Evolutionary conservation across 1,284 basidiomycete genomes (phyloP), one percentile per base, ranked within the genome.

Genomic region (Pseudozyma thailandica): DNA sequence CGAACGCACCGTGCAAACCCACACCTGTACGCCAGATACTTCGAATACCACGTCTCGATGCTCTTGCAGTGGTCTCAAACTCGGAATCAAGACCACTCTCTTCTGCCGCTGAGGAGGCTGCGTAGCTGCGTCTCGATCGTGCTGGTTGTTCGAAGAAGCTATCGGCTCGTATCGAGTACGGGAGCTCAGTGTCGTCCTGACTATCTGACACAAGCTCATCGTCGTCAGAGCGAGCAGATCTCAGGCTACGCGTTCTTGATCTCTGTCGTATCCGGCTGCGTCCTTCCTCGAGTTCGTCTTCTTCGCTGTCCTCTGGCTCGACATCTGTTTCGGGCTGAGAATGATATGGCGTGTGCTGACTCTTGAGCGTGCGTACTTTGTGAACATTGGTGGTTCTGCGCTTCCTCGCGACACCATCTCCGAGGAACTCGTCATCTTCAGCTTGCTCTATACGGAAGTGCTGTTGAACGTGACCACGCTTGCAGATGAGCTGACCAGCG

Each of bases 401-500:
- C 50, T 56, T 60, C 25, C 68, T 39, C 3, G 68, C 60, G 2
- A 71, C 50, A 23, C 68, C 68, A 20, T 71, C 68, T 6, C 68
- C 68, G 8, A 71, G n/a, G 33, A 49, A 63, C 16, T 64, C 66
- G 35, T 74, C 72, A 21, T 71, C 72, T n/a, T 66, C 61, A 44
- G 59, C 54, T 20, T 64, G 53, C 31, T 74, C 72, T 45, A 71
- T 56, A 28, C 72, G 58, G 30, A 74, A 66, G 50, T 64, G 48
- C 31, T 74, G 66, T 41, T 74, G 72, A 8, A 74, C 72, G 51
- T 74, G 72, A 52, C 72, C 72, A 18, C 61, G 59, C 37, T 74
- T 64, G 58, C 72, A 74, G 50, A 74, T 62, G 48, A 74, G 64
- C 53, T 65, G 65, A 8, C 66, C 72, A 18, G 59, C 47, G 25